These are phyloP conservation scores for Plasmodium adleri DNA, from an alignment of 169 alveolate genomes.

Conservation along the genomic window DNA sequence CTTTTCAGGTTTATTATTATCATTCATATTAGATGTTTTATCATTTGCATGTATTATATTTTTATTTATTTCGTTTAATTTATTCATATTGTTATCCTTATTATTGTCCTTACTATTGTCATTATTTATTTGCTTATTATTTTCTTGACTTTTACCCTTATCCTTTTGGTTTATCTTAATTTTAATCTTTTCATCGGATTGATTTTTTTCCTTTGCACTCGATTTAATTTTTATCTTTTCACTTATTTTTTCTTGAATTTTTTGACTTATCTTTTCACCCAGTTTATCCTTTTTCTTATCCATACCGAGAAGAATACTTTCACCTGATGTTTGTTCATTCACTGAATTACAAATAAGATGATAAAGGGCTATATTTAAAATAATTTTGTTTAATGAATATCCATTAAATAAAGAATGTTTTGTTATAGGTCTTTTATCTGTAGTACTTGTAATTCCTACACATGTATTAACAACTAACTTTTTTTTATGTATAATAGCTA, in stretches of 20 bases:
- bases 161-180: too few species aligned
- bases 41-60: not conserved
- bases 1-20: not conserved
- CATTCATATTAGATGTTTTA: too few species aligned
- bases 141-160: too few species aligned
- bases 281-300: constrained; percentile 62
- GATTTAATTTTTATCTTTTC: too few species aligned
- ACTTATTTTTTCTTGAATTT: constrained; percentile 28
- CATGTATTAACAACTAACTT: constrained; percentile 80
- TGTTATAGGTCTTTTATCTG: constrained; percentile 83
- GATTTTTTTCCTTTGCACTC: too few species aligned
- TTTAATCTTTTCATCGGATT: too few species aligned
- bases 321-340: constrained; percentile 75
- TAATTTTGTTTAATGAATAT: constrained; percentile 74
- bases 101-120: not conserved
- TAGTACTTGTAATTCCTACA: constrained; percentile 79
- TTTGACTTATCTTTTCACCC: constrained; percentile 65
- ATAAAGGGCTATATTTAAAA: constrained; percentile 79
- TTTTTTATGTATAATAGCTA: constrained; percentile 79
- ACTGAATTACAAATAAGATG: constrained; percentile 74
- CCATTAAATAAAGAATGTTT: constrained; percentile 82
- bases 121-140: too few species aligned
- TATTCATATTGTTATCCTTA: constrained; percentile 41
- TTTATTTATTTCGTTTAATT: not conserved
- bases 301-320: constrained; percentile 74